phyloP scores from a whole-genome alignment of 2,329 filamentous ascomycete species.

The Fusarium nodosum region DNA sequence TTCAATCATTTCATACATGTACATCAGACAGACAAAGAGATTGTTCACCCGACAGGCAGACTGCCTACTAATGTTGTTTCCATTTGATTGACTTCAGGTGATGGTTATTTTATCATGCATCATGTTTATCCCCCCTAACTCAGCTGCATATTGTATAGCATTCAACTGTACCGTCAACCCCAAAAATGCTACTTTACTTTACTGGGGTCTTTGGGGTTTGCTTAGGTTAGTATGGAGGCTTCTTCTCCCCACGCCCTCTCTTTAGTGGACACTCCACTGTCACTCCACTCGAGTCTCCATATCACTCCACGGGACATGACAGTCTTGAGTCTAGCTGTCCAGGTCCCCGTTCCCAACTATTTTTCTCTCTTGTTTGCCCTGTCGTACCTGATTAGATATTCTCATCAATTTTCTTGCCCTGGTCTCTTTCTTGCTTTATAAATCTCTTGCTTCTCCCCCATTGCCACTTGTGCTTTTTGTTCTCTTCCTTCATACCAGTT shows the following conservation, averaged over 20 bases:
- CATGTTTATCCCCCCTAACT: constrained; percentile 19
- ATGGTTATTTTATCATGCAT: constrained; percentile 3
- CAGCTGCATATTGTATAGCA: constrained; percentile 8
- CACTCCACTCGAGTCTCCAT: constrained; percentile 42
- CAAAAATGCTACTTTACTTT: constrained; percentile 13
- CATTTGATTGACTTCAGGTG: neutral
- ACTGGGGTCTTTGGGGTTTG: neutral
- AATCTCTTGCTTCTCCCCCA: constrained; percentile 41
- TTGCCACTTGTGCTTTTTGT: constrained; percentile 10
- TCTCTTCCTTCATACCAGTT: constrained; percentile 2
- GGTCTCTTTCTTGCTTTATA: constrained; percentile 42
- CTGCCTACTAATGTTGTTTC: neutral
- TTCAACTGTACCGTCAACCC: constrained; percentile 7
- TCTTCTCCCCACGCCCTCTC: constrained; percentile 39
- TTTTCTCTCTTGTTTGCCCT: constrained; percentile 19
- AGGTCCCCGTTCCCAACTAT: constrained; percentile 7
- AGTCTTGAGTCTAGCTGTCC: neutral
- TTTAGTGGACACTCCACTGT: constrained; percentile 42
- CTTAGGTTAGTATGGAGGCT: neutral
- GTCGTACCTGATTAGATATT: constrained; percentile 34
- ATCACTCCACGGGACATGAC: constrained; percentile 32
- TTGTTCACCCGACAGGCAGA: neutral
- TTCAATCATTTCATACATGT: constrained; percentile 14
- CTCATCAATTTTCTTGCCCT: constrained; percentile 32
- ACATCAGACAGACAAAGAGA: constrained; percentile 1